Evolutionary conservation across 352 stramenopile genomes (phyloP).

Genomic region (Phytophthora pisi): DNA sequence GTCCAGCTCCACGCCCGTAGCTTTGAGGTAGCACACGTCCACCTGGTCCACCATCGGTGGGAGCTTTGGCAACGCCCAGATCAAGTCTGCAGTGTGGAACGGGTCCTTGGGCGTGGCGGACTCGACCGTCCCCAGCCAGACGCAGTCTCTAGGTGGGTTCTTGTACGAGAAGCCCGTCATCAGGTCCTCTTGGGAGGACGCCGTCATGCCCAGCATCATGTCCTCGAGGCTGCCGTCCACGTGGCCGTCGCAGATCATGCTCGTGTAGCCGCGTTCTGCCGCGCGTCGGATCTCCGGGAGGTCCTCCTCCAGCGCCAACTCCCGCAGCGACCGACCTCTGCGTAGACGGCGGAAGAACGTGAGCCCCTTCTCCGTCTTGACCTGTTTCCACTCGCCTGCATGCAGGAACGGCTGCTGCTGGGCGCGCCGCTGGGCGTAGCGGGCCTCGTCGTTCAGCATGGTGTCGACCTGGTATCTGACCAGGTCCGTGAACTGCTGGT

Average conservation of each 20-base stretch:
- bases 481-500: conserved; percentile 38
- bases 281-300: conserved; percentile 31
- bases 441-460: conserved; percentile 32
- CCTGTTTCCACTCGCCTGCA: conserved; percentile 49
- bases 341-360: conserved; percentile 50
- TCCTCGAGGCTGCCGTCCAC: conserved; percentile 45
- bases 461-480: conserved; percentile 37
- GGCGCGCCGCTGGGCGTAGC: conserved; percentile 31
- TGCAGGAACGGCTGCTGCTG: conserved; percentile 41
- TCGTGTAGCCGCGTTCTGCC: conserved; percentile 36
- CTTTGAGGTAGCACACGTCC: conserved; percentile 52
- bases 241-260: conserved; percentile 37
- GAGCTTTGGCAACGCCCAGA: conserved; percentile 45
- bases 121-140: conserved; percentile 46
- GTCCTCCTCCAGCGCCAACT: conserved; percentile 37
- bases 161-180: conserved; percentile 46
- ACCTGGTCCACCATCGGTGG: conserved; percentile 33
- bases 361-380: conserved; percentile 40
- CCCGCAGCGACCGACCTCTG: conserved; percentile 31
- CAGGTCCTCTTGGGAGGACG: conserved; percentile 40
- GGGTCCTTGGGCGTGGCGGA: conserved; percentile 37
- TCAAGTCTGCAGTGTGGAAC: conserved; percentile 50
- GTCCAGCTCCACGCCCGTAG: conserved; percentile 43
- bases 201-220: conserved; percentile 50
- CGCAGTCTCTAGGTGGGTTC: conserved; percentile 41